Evolutionary conservation across 176 grass and related monocot species (phyloP).

Genomic region (Canna indica): DNA sequence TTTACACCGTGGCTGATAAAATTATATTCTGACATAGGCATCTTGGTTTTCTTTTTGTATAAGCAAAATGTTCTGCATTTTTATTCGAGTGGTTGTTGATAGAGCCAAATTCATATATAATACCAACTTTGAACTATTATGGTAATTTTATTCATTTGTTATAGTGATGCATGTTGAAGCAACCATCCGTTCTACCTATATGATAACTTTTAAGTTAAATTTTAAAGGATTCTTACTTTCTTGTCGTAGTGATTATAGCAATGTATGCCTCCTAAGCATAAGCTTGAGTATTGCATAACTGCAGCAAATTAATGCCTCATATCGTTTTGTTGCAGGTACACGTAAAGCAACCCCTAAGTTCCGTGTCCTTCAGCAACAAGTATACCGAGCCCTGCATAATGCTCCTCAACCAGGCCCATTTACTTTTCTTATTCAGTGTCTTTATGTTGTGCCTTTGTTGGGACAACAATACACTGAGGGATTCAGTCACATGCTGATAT

Average conservation of each 20-base stretch:
- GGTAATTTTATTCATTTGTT: background rate
- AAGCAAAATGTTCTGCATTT: too few relatives aligned
- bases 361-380: constrained; percentile 57
- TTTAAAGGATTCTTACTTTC: background rate
- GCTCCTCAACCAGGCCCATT: constrained; percentile 76
- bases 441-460: constrained; percentile 75
- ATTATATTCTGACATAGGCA: too few relatives aligned
- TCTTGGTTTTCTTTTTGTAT: too few relatives aligned
- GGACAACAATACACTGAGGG: constrained; percentile 64
- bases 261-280: background rate
- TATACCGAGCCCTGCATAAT: constrained; percentile 57
- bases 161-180: background rate
- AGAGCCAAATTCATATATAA: too few relatives aligned
- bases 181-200: background rate
- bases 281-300: background rate
- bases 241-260: background rate
- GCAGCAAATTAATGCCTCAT: background rate
- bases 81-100: too few relatives aligned
- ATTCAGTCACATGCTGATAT: constrained; percentile 83
- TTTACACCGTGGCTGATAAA: too few relatives aligned
- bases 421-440: constrained; percentile 79
- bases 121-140: too few relatives aligned
- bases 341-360: constrained; percentile 81
- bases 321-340: constrained; percentile 45
- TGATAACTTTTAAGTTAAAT: background rate